These are phyloP conservation scores for Solanum clarkiae DNA, from an alignment of 257 asterid species.

Conservation along the genomic window DNA sequence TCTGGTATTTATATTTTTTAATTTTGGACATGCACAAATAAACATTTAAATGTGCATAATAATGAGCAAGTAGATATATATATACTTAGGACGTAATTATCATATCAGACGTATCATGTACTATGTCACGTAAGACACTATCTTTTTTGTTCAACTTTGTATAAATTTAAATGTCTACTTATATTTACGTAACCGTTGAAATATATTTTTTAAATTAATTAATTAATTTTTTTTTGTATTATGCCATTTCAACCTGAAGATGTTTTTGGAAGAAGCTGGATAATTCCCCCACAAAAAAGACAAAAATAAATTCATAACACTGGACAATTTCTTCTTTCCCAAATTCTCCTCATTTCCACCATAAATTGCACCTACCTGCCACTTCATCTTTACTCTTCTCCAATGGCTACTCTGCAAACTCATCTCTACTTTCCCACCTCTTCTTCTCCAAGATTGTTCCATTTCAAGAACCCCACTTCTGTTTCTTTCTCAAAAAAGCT, in stretches of 20 bases:
- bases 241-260: no score
- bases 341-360: neutral
- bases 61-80: no score
- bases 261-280: neutral
- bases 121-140: no score
- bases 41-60: no score
- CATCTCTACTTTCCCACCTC: constrained; percentile 12
- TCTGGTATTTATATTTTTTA: no score
- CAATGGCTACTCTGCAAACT: constrained; percentile 53
- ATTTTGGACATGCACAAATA: neutral
- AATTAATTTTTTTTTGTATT: no score
- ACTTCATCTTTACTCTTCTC: neutral
- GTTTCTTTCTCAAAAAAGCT: constrained; percentile 30
- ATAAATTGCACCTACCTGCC: neutral
- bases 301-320: neutral
- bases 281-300: neutral
- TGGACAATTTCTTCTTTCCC: neutral
- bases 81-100: no score
- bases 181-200: no score
- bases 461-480: constrained; percentile 32
- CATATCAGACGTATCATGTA: no score
- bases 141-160: no score
- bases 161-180: accelerated
- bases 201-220: no score
- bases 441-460: constrained; percentile 30